Percentiles rank a stretch among this genome's conserved stretches.
Evolutionary conservation across 2,329 filamentous ascomycete species (phyloP).

Genomic region (Arthrinium phaeospermum): DNA sequence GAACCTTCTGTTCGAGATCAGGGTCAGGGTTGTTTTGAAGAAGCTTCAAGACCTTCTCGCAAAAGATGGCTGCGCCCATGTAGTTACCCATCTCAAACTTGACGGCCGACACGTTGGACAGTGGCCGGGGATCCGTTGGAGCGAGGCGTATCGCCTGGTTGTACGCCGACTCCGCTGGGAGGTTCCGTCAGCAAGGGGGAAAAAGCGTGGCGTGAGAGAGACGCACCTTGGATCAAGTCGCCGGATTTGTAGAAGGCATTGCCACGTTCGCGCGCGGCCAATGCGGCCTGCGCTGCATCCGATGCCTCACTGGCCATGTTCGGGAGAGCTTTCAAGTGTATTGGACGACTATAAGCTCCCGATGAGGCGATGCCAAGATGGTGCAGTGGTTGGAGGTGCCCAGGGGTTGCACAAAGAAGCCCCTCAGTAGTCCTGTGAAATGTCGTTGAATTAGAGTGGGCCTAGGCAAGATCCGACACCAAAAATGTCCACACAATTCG

Average conservation of each 20-base stretch:
- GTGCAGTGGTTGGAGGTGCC: background rate
- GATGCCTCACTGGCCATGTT: background rate
- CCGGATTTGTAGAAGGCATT: slow-evolving; percentile 4
- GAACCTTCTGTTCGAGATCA: slow-evolving; percentile 23
- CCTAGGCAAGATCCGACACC: background rate
- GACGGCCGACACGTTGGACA: slow-evolving; percentile 30
- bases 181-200: background rate
- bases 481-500: background rate
- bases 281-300: background rate
- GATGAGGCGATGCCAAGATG: background rate
- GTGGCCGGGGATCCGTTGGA: slow-evolving; percentile 16
- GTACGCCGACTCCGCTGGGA: background rate
- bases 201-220: background rate
- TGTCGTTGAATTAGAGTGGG: slow-evolving; percentile 14
- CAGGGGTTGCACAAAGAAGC: background rate
- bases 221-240: background rate
- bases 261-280: background rate
- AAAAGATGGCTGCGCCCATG: slow-evolving; percentile 22
- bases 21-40: slow-evolving; percentile 16
- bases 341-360: background rate
- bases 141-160: slow-evolving; percentile 5
- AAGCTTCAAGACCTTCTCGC: slow-evolving; percentile 25
- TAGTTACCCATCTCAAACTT: slow-evolving; percentile 33
- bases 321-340: background rate
- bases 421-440: background rate